phyloP scores from a whole-genome alignment of 805 yeast species.

The Starmerella powellii region DNA sequence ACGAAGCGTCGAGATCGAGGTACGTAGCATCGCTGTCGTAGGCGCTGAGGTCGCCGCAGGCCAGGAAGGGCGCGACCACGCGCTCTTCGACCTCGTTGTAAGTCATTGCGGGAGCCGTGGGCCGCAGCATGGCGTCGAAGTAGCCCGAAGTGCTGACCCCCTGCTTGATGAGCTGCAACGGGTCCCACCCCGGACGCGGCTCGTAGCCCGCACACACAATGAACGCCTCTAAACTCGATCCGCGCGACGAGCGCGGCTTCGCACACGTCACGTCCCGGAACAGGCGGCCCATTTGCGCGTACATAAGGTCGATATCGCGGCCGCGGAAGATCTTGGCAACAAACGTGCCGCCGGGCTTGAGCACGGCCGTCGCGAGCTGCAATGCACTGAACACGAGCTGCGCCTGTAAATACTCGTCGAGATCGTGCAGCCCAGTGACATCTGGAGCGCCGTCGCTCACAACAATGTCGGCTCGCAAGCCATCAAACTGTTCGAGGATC shows the following conservation, averaged over 20 bases:
- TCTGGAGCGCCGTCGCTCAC: conserved; percentile 98
- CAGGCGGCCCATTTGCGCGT: conserved; percentile 78
- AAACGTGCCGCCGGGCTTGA: conserved; percentile 82
- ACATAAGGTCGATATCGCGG: conserved; percentile 83
- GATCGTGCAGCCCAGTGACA: conserved; percentile 92
- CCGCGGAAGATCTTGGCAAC: conserved; percentile 96
- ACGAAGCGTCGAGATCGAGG: conserved; percentile 34
- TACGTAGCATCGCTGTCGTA: conserved; percentile 96
- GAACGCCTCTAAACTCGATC: conserved; percentile 87
- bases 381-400: conserved; percentile 84
- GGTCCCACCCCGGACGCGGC: conserved; percentile 78
- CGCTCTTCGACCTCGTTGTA: conserved; percentile 42
- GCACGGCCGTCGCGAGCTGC: conserved; percentile 77
- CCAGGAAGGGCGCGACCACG: conserved; percentile 76
- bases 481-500: conserved; percentile 73
- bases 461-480: conserved; percentile 87
- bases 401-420: conserved; percentile 94
- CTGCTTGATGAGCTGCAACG: conserved; percentile 29
- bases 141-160: conserved; percentile 63
- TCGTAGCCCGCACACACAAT: conserved; percentile 80
- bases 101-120: conserved; percentile 31
- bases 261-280: conserved; percentile 88
- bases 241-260: conserved; percentile 90
- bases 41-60: conserved; percentile 84
- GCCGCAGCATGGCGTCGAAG: conserved; percentile 42